These are phyloP conservation scores for Metarhizium brunneum DNA, from an alignment of 2,329 filamentous ascomycete genomes.

Conservation along the genomic window DNA sequence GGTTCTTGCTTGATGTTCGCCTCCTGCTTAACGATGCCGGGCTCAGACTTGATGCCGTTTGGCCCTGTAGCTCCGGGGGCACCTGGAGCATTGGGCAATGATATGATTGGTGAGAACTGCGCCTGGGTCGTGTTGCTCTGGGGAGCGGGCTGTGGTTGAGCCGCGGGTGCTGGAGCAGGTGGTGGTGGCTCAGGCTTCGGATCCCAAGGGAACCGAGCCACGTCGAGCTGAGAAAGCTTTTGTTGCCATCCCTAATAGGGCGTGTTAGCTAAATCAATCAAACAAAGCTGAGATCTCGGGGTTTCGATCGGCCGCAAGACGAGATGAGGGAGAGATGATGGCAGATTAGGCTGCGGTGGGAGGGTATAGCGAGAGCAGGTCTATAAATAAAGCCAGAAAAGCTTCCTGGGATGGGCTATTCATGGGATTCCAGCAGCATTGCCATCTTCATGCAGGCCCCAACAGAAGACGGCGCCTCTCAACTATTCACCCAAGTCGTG, in stretches of 20 bases:
- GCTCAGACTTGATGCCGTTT: slow-evolving; percentile 35
- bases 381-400: neutral
- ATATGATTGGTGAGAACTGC: slow-evolving; percentile 22
- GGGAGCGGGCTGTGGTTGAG: slow-evolving; percentile 13
- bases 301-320: neutral
- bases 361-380: neutral
- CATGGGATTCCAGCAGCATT: no score
- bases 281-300: neutral
- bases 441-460: neutral
- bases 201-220: slow-evolving; percentile 93
- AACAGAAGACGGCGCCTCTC: neutral
- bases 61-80: slow-evolving; percentile 18
- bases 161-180: slow-evolving; percentile 22
- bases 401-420: no score
- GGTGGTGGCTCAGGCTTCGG: slow-evolving; percentile 60
- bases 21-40: slow-evolving; percentile 36
- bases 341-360: neutral
- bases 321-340: neutral
- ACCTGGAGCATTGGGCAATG: slow-evolving; percentile 17
- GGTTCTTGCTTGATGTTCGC: slow-evolving; percentile 37
- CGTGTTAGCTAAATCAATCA: slow-evolving; percentile 5
- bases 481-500: neutral
- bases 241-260: slow-evolving; percentile 75
- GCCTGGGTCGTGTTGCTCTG: slow-evolving; percentile 15
- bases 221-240: slow-evolving; percentile 74